A percentile compares a stretch with the other conserved stretches of the same genome.
phyloP scores from a whole-genome alignment of 2,329 filamentous ascomycete genomes.

The Graphilbum ipis-grandicollis region DNA sequence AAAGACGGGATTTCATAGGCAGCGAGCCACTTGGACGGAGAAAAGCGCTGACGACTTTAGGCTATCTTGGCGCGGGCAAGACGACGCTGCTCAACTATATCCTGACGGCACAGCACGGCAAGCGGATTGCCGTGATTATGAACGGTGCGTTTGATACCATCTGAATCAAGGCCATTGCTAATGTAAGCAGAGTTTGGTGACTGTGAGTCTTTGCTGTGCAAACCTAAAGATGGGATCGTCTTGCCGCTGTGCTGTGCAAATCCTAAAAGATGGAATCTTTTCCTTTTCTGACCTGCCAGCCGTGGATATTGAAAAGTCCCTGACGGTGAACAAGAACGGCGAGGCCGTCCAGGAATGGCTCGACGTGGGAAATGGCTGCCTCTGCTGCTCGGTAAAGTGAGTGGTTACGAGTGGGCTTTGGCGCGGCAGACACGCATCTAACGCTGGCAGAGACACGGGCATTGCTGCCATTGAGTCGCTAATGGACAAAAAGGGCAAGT shows the following conservation, averaged over 20 bases:
- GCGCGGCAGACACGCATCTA: background rate
- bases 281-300: constrained; percentile 27
- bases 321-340: constrained; percentile 74
- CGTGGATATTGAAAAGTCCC: constrained; percentile 85
- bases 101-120: constrained; percentile 82
- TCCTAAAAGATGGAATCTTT: too few relatives aligned
- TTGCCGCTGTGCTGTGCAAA: too few relatives aligned
- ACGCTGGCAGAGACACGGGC: constrained; percentile 75
- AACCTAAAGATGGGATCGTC: too few relatives aligned
- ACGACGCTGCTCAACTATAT: constrained; percentile 95
- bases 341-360: constrained; percentile 87
- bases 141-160: constrained; percentile 40
- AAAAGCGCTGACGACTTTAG: constrained; percentile 24
- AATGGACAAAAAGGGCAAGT: constrained; percentile 84
- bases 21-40: background rate
- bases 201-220: constrained; percentile 10
- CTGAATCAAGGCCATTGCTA: background rate
- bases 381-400: constrained; percentile 93
- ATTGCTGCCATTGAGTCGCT: constrained; percentile 90
- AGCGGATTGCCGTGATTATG: constrained; percentile 94
- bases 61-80: constrained; percentile 90
- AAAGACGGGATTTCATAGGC: constrained; percentile 1
- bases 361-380: constrained; percentile 88
- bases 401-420: background rate
- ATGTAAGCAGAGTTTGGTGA: constrained; percentile 12